phyloP scores from a whole-genome alignment of 2,329 filamentous ascomycete genomes.

The Cytospora piceae region DNA sequence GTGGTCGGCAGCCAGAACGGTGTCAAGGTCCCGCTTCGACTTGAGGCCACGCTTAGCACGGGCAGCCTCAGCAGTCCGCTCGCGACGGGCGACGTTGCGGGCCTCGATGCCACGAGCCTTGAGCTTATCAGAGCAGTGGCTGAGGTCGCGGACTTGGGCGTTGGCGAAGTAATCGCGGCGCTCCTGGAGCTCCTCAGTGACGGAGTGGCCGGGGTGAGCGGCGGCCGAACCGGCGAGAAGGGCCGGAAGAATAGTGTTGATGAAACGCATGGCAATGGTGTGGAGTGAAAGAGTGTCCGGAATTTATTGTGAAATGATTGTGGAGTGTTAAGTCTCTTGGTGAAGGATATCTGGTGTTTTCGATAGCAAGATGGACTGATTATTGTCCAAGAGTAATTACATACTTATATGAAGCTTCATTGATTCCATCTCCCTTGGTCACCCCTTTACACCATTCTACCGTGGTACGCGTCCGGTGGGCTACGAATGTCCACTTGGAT shows the following conservation, averaged over 20 bases:
- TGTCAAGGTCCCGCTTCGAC: conserved; percentile 39
- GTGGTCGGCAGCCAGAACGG: conserved; percentile 41
- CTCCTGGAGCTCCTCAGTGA: conserved; percentile 52
- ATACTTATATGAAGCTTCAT: conserved; percentile 6
- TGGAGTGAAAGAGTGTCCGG: conserved; percentile 3
- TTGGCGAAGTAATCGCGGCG: conserved; percentile 50
- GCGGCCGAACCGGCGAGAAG: conserved; percentile 31
- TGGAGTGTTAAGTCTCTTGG: not conserved
- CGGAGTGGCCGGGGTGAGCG: conserved; percentile 55
- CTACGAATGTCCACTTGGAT: conserved; percentile 8
- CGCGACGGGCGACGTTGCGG: conserved; percentile 50
- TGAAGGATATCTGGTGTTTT: not conserved
- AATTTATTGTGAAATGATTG: conserved; percentile 1
- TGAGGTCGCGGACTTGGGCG: conserved; percentile 46
- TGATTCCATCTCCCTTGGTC: not conserved
- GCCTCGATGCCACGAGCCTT: conserved; percentile 50
- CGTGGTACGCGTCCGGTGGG: conserved; percentile 16
- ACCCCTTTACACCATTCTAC: not conserved
- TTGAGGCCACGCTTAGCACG: conserved; percentile 43
- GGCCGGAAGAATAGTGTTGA: conserved; percentile 32
- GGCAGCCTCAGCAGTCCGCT: conserved; percentile 45
- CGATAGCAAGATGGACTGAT: conserved; percentile 5
- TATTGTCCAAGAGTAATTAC: not conserved
- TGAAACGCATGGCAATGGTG: conserved; percentile 35
- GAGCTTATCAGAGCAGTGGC: conserved; percentile 51